Percentiles rank a stretch among this genome's conserved stretches.
phyloP scores from a whole-genome alignment of 1,139 yeast genomes.

The Geotrichum histeridarum region DNA sequence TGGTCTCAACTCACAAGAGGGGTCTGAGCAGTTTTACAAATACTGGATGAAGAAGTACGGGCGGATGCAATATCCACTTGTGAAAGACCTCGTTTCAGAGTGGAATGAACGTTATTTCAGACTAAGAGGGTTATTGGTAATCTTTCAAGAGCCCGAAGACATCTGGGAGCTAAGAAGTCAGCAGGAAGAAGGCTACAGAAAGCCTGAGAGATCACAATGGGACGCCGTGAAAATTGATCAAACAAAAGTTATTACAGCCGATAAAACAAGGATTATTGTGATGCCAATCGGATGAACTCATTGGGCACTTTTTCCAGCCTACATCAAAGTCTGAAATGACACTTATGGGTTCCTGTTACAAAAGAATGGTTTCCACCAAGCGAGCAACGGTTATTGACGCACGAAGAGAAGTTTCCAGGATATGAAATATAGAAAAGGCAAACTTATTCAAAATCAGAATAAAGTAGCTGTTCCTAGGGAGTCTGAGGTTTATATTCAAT shows the following conservation, averaged over 20 bases:
- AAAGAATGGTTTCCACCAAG: too few species aligned
- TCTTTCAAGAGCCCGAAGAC: constrained; percentile 1
- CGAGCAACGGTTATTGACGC: too few species aligned
- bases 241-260: background rate
- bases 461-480: too few species aligned
- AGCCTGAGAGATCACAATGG: background rate
- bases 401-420: too few species aligned
- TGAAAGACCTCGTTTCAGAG: background rate
- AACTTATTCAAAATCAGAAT: too few species aligned
- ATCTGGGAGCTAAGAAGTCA: background rate
- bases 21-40: background rate
- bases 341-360: too few species aligned
- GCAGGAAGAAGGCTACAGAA: background rate
- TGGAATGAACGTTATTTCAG: background rate
- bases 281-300: too few species aligned
- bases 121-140: background rate
- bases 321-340: too few species aligned
- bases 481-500: too few species aligned
- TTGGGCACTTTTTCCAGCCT: too few species aligned
- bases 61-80: constrained; percentile 1
- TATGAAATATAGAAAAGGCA: too few species aligned
- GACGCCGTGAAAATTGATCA: background rate
- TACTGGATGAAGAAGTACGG: background rate
- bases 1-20: background rate
- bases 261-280: background rate